Conservation (phyloP, 108 stramenopile genomes). For the Hondaea fermentalgiana region DNA sequence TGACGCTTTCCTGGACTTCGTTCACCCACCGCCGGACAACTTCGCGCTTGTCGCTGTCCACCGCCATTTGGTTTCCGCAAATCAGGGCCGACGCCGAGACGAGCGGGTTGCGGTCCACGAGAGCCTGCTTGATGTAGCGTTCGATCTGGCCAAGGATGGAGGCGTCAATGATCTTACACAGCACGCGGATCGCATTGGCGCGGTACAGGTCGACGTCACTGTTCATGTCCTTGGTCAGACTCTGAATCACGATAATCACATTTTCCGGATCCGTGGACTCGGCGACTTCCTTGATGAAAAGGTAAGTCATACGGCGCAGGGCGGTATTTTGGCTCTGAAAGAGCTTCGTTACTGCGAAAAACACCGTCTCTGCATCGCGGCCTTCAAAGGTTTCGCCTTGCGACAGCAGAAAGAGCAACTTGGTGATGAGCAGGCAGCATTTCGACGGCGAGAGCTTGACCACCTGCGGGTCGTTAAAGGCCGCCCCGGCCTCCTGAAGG, state of each 20-base stretch:
- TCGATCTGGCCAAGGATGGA: conserved; percentile 95
- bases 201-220: conserved; percentile 89
- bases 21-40: conserved; percentile 73
- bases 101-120: conserved; percentile 87
- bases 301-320: conserved; percentile 51
- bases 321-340: conserved; percentile 74
- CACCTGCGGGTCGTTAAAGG: conserved; percentile 87
- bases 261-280: conserved; percentile 87
- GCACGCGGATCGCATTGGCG: conserved; percentile 92
- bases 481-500: conserved; percentile 83
- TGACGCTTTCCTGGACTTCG: conserved; percentile 84
- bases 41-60: conserved; percentile 30
- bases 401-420: conserved; percentile 67
- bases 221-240: conserved; percentile 97
- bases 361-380: conserved; percentile 83
- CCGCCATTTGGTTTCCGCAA: conserved; percentile 43
- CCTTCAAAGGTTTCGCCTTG: conserved; percentile 43
- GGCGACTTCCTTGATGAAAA: conserved; percentile 99
- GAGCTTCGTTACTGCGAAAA: conserved; percentile 98
- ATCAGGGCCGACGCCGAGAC: conserved; percentile 91
- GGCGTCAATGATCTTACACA: conserved; percentile 91
- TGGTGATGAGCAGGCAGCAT: conserved; percentile 96
- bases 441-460: conserved; percentile 88
- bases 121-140: conserved; percentile 94
- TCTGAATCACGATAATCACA: conserved; percentile 95